Conservation (phyloP, 257 asterid genomes). For the Craterostigma plantagineum region DNA sequence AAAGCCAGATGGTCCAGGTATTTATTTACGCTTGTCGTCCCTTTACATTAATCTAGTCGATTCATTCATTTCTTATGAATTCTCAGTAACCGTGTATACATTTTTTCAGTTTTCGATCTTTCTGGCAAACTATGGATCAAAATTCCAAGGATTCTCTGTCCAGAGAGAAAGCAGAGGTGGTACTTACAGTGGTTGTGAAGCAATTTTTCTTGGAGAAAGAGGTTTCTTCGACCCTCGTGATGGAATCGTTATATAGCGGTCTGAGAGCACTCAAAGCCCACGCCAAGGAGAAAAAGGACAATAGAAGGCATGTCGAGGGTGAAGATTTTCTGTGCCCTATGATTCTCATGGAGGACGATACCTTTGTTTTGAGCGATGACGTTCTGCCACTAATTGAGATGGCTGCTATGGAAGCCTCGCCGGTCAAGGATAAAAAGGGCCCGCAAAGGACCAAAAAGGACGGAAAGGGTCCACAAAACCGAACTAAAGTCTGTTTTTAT, state of each 20-base stretch:
- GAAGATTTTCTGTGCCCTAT: conserved; percentile 51
- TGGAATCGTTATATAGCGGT: conserved; percentile 93
- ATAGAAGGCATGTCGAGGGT: conserved; percentile 29
- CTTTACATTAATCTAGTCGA: background rate
- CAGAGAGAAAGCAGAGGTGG: conserved; percentile 50
- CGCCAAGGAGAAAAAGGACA: conserved; percentile 46
- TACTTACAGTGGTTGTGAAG: conserved; percentile 65
- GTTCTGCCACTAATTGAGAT: conserved; percentile 68
- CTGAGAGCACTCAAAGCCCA: conserved; percentile 81
- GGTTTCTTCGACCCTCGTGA: conserved; percentile 88
- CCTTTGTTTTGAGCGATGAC: conserved; percentile 71
- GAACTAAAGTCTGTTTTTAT: conserved; percentile 45
- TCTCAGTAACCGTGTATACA: conserved; percentile 4
- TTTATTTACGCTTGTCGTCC: background rate
- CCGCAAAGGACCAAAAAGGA: conserved; percentile 42
- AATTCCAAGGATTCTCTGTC: conserved; percentile 48
- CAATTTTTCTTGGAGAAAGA: conserved; percentile 88
- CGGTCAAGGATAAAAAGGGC: conserved; percentile 92
- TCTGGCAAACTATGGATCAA: conserved; percentile 75
- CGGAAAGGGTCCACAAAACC: conserved; percentile 43
- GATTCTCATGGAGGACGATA: conserved; percentile 49
- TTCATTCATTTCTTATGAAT: background rate
- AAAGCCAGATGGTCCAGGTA: conserved; percentile 24
- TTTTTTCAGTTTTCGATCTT: conserved; percentile 67
- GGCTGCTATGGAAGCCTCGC: conserved; percentile 78